Conservation (phyloP, 768 basidiomycete species). For the Calocybe gangraenosa region DNA sequence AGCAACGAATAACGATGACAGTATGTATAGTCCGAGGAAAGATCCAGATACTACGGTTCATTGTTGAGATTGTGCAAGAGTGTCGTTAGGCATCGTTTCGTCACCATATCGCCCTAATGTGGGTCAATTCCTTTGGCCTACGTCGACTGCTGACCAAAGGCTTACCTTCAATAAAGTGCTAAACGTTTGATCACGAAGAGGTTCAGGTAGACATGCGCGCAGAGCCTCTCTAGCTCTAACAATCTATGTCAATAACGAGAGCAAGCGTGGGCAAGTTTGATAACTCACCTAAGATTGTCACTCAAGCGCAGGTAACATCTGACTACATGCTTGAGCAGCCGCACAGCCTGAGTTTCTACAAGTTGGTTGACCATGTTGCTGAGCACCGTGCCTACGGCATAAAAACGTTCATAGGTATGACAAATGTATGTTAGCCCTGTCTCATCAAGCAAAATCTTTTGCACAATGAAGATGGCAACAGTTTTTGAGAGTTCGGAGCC, state of each 20-base stretch:
- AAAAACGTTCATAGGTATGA: conserved; percentile 99
- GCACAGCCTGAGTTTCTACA: conserved; percentile 95
- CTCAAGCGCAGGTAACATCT: conserved; percentile 94
- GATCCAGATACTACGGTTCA: conserved; percentile 44
- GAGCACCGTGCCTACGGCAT: conserved; percentile 96
- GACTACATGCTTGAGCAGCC: conserved; percentile 96
- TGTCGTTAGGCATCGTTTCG: conserved; percentile 89
- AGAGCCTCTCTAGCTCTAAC: conserved; percentile 90
- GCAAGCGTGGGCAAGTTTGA: not conserved
- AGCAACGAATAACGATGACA: conserved; percentile 15
- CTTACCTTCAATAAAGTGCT: conserved; percentile 82
- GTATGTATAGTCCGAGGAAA: conserved; percentile 14
- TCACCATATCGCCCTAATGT: conserved; percentile 91
- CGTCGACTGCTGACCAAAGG: not conserved
- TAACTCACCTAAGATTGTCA: conserved; percentile 85
- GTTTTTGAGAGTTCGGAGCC: conserved; percentile 98
- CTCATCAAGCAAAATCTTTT: conserved; percentile 96
- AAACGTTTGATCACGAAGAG: conserved; percentile 92
- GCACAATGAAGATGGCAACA: conserved; percentile 99
- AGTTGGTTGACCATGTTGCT: conserved; percentile 99
- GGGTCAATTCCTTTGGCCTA: conserved; percentile 9
- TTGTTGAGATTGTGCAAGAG: conserved; percentile 78
- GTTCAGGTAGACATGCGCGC: conserved; percentile 92
- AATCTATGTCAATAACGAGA: conserved; percentile 10
- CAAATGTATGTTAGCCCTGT: conserved; percentile 98